These are phyloP conservation scores for Fusarium verticillioides DNA, from an alignment of 2,329 filamentous ascomycete genomes.

Conservation along the genomic window DNA sequence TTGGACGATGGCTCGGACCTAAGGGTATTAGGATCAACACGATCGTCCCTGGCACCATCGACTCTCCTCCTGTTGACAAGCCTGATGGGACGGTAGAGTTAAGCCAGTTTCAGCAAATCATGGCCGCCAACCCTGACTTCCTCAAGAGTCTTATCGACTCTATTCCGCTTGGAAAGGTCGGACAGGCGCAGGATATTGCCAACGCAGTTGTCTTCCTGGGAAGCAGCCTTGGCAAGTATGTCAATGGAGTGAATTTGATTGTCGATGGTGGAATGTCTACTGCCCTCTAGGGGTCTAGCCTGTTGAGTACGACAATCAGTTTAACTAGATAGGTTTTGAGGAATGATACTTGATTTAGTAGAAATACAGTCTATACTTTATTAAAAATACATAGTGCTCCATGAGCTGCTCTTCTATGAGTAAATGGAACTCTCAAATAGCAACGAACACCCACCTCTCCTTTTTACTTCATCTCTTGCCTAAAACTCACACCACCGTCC, in stretches of 20 bases:
- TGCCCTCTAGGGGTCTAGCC: neutral
- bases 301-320: no score
- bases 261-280: slow-evolving; percentile 39
- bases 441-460: no score
- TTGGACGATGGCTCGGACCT: slow-evolving; percentile 29
- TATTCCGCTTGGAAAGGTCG: slow-evolving; percentile 30
- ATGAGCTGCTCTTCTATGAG: neutral
- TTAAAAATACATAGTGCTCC: neutral
- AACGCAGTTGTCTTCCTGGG: slow-evolving; percentile 42
- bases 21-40: slow-evolving; percentile 42
- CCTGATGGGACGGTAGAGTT: slow-evolving; percentile 37
- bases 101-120: slow-evolving; percentile 30
- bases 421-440: neutral
- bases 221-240: slow-evolving; percentile 36
- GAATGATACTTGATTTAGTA: no score
- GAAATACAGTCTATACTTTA: neutral
- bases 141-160: slow-evolving; percentile 3
- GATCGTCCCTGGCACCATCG: slow-evolving; percentile 35
- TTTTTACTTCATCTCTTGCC: no score
- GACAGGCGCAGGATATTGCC: slow-evolving; percentile 34
- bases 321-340: neutral
- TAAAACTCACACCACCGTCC: neutral
- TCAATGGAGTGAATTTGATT: slow-evolving; percentile 33
- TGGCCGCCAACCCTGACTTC: slow-evolving; percentile 9
- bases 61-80: slow-evolving; percentile 16